phyloP scores from a whole-genome alignment of 2,329 filamentous ascomycete genomes.

The Elsinoe ampelina region DNA sequence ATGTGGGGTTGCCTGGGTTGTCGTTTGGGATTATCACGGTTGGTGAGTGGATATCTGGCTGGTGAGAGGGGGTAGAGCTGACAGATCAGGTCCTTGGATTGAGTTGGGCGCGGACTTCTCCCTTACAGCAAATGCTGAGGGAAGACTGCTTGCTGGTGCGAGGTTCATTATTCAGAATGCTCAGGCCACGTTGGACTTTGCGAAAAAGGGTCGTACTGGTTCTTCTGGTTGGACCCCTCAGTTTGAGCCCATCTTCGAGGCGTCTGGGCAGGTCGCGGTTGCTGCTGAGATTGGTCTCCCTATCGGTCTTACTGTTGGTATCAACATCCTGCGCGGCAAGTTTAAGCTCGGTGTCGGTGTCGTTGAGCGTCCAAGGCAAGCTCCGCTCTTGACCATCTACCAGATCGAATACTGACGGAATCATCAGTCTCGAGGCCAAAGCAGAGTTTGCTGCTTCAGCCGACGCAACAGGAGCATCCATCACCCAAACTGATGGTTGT shows the following conservation, averaged over 20 bases:
- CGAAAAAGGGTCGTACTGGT: not conserved
- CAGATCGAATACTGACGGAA: not conserved
- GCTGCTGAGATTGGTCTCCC: constrained; percentile 12
- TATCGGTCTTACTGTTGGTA: not conserved
- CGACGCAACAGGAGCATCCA: constrained; percentile 13
- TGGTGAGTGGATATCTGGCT: not conserved
- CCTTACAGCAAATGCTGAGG: constrained; percentile 6
- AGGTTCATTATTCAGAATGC: constrained; percentile 11
- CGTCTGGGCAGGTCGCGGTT: constrained; percentile 4
- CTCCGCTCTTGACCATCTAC: not conserved
- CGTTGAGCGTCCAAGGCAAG: constrained; percentile 5
- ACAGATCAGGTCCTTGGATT: not conserved
- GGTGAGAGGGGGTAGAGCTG: not conserved
- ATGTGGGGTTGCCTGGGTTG: not conserved
- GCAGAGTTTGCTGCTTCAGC: constrained; percentile 22
- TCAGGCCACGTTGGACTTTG: not conserved
- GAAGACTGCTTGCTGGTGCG: constrained; percentile 5
- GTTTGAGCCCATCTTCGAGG: constrained; percentile 12
- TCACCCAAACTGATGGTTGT: constrained; percentile 22
- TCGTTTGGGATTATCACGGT: not conserved
- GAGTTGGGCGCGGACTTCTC: constrained; percentile 3
- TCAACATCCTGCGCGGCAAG: constrained; percentile 6
- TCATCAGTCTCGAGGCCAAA: constrained; percentile 19
- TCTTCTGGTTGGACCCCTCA: constrained; percentile 9
- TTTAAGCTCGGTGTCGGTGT: not conserved